These are phyloP conservation scores for Pseudohalonectria lignicola DNA, from an alignment of 2,329 filamentous ascomycete genomes.

Conservation along the genomic window DNA sequence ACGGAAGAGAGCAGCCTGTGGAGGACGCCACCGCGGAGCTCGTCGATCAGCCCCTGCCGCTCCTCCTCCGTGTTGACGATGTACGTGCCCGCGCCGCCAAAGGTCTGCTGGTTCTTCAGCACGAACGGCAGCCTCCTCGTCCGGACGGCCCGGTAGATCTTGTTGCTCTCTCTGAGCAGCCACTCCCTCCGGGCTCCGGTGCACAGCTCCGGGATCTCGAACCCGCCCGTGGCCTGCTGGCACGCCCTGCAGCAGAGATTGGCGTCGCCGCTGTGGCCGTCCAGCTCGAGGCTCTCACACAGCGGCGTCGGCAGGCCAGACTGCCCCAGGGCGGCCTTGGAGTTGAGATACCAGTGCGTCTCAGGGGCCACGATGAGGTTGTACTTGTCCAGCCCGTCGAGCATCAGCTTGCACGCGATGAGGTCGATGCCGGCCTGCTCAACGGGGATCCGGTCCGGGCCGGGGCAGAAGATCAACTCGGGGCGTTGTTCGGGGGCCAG, in stretches of 20 bases:
- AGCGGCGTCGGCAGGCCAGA: slow-evolving; percentile 22
- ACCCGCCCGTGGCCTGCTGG: slow-evolving; percentile 1
- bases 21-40: slow-evolving; percentile 15
- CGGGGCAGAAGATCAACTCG: slow-evolving; percentile 19
- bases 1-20: slow-evolving; percentile 17
- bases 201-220: slow-evolving; percentile 12
- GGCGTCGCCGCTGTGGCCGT: slow-evolving; percentile 6
- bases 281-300: slow-evolving; percentile 14
- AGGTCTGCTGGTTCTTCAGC: slow-evolving; percentile 24
- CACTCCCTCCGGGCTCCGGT: slow-evolving; percentile 15
- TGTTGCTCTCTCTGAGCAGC: slow-evolving; percentile 14
- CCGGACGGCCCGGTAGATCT: slow-evolving; percentile 13
- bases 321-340: slow-evolving; percentile 20
- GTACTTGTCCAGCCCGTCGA: slow-evolving; percentile 18
- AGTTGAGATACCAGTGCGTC: slow-evolving; percentile 23
- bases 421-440: slow-evolving; percentile 15
- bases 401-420: slow-evolving; percentile 16
- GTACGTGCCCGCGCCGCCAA: slow-evolving; percentile 24
- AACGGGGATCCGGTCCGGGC: slow-evolving; percentile 15
- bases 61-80: slow-evolving; percentile 15
- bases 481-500: slow-evolving; percentile 17
- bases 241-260: slow-evolving; percentile 2
- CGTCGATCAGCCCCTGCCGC: slow-evolving; percentile 11
- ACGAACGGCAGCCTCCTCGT: slow-evolving; percentile 20
- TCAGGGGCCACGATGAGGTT: slow-evolving; percentile 16